phyloP scores from a whole-genome alignment of 148 eudicot genomes.

The Vaccinium myrtillus region DNA sequence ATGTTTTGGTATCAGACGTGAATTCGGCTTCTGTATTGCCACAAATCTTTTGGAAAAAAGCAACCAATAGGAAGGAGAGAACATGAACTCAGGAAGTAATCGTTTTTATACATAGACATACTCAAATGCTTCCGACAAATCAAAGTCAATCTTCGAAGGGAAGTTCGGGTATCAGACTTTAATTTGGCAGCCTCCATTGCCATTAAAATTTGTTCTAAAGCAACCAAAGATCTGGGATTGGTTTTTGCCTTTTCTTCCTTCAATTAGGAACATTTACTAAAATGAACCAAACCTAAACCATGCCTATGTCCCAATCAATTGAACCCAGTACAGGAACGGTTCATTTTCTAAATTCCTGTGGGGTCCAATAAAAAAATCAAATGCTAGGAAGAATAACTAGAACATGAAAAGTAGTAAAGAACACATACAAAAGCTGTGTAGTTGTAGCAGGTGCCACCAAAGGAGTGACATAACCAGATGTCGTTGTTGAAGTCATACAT shows the following conservation, averaged over 20 bases:
- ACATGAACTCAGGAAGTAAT: too few relatives aligned
- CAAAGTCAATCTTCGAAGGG: background rate
- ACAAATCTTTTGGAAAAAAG: background rate
- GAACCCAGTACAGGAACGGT: background rate
- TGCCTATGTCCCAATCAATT: background rate
- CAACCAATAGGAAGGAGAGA: background rate
- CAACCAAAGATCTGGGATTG: background rate
- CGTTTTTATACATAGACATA: too few relatives aligned
- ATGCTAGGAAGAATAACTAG: background rate
- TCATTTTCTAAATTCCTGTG: background rate
- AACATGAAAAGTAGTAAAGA: too few relatives aligned
- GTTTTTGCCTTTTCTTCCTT: background rate
- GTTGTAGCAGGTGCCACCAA: constrained; percentile 80
- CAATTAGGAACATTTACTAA: background rate
- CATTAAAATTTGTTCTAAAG: background rate
- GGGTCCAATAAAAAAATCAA: background rate
- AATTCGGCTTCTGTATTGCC: constrained; percentile 6
- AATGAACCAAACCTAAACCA: background rate
- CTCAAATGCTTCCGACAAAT: too few relatives aligned
- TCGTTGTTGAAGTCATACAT: constrained; percentile 89
- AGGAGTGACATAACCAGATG: constrained; percentile 95
- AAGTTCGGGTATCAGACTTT: background rate
- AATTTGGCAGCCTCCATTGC: constrained; percentile 7
- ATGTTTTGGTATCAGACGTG: background rate
- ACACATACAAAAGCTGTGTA: constrained; percentile 90